Conservation (phyloP, 1,284 basidiomycete genomes). For the Garcileccinum viscosum region DNA sequence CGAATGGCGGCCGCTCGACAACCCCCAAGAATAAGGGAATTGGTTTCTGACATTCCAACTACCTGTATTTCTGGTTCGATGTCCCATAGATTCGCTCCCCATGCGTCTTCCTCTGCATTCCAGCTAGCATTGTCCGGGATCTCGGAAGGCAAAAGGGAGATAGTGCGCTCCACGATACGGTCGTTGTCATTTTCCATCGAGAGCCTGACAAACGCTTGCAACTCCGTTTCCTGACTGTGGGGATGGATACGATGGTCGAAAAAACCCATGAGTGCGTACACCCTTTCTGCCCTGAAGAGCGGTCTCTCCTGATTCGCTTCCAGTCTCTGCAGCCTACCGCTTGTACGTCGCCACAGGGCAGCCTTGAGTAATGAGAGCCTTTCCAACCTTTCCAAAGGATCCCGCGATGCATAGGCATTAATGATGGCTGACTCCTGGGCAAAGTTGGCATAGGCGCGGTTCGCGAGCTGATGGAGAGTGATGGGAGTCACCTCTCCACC, state of each 20-base stretch:
- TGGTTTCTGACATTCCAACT: conserved; percentile 29
- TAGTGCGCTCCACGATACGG: conserved; percentile 33
- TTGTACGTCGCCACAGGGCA: conserved; percentile 34
- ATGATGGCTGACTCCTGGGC: conserved; percentile 32
- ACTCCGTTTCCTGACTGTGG: conserved; percentile 24
- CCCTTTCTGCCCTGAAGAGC: conserved; percentile 27
- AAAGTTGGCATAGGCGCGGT: conserved; percentile 25
- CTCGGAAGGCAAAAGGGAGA: conserved; percentile 24
- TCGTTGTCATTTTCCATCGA: conserved; percentile 39
- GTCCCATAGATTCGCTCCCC: conserved; percentile 33
- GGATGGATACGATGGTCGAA: conserved; percentile 36
- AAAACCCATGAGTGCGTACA: conserved; percentile 38
- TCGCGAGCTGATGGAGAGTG: conserved; percentile 34
- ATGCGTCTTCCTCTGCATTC: conserved; percentile 30
- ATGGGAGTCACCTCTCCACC: conserved; percentile 19
- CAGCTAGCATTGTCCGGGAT: conserved; percentile 14
- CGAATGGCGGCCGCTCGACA: conserved; percentile 32
- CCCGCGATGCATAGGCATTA: conserved; percentile 28
- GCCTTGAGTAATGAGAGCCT: conserved; percentile 30
- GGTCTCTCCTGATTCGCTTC: background rate
- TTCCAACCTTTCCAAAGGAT: conserved; percentile 36
- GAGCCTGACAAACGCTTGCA: conserved; percentile 32
- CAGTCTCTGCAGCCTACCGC: background rate
- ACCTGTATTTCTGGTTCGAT: conserved; percentile 33
- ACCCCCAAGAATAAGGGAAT: conserved; percentile 35